Percentiles rank a stretch among this genome's conserved stretches.
These are phyloP conservation scores for Trichodelitschia bisporula DNA, from an alignment of 495 filamentous ascomycete genomes.

Conservation along the genomic window DNA sequence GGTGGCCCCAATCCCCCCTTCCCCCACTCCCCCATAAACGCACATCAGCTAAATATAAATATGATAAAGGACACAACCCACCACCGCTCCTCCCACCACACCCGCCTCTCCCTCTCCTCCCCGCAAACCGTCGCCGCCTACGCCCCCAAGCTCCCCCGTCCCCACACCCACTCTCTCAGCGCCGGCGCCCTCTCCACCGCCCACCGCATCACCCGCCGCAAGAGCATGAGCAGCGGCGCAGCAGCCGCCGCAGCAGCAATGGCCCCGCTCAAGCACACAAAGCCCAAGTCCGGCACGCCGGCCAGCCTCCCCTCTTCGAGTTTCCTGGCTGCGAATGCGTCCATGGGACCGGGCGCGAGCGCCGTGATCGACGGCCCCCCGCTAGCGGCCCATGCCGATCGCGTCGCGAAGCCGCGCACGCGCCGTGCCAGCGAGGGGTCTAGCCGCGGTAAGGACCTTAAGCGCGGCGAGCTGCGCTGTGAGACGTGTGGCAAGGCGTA, in stretches of 20 bases:
- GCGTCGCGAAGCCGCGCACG: no score
- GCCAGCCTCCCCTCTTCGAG: slow-evolving; percentile 16
- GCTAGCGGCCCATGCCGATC: no score
- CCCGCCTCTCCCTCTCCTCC: no score
- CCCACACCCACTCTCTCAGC: slow-evolving; percentile 64
- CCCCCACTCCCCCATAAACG: no score
- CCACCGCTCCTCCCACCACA: no score
- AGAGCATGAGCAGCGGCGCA: slow-evolving; percentile 66
- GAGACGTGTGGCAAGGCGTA: slow-evolving; percentile 98
- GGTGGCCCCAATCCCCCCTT: no score
- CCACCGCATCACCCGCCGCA: slow-evolving; percentile 75
- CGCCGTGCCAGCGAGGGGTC: slow-evolving; percentile 74
- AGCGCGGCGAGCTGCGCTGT: slow-evolving; percentile 68
- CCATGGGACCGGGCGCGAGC: slow-evolving; percentile 19
- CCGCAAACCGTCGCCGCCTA: no score
- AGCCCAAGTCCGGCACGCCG: no score
- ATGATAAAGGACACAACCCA: no score
- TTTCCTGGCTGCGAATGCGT: slow-evolving; percentile 22
- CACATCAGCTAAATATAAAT: no score
- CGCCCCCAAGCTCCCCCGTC: no score
- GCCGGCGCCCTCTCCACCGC: slow-evolving; percentile 52
- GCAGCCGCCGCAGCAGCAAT: slow-evolving; percentile 50
- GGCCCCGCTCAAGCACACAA: no score
- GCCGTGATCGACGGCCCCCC: not conserved
- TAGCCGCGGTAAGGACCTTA: slow-evolving; percentile 45